Evolutionary conservation across 306 rosid species (phyloP).

Genomic region (Cucumis cinereus): DNA sequence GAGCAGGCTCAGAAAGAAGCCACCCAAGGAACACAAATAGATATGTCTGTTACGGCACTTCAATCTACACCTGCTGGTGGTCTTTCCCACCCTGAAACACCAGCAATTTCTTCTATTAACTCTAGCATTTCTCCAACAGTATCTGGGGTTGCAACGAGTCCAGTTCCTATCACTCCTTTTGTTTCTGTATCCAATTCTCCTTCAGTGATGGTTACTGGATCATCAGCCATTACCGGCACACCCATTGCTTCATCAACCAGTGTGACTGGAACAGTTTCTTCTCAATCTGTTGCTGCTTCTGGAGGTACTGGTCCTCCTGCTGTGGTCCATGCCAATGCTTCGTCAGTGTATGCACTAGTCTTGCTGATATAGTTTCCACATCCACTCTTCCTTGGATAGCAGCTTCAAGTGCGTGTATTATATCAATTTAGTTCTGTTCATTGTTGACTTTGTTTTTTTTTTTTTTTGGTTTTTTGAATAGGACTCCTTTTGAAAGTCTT

Average conservation of each 20-base stretch:
- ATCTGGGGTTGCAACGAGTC: conserved; percentile 52
- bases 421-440: conserved; percentile 12
- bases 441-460: conserved; percentile 1
- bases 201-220: conserved; percentile 33
- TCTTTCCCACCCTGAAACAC: conserved; percentile 29
- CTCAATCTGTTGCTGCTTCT: conserved; percentile 30
- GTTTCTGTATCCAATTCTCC: conserved; percentile 49
- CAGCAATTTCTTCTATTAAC: conserved; percentile 31
- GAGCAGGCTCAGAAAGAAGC: conserved; percentile 70
- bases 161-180: conserved; percentile 64
- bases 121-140: conserved; percentile 27
- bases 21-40: conserved; percentile 43
- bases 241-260: conserved; percentile 28
- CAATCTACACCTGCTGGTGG: conserved; percentile 24
- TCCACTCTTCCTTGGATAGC: background rate
- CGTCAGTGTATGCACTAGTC: conserved; percentile 39
- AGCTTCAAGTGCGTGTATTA: background rate
- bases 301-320: conserved; percentile 43
- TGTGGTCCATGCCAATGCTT: conserved; percentile 28
- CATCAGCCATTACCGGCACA: conserved; percentile 25
- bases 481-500: conserved; percentile 37
- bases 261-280: conserved; percentile 24
- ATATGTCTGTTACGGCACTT: conserved; percentile 24
- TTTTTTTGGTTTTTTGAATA: background rate
- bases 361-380: conserved; percentile 1